Percentiles rank a stretch among this genome's conserved stretches.
These are phyloP conservation scores for Acmispon strigosus DNA, from an alignment of 306 rosid genomes.

Conservation along the genomic window DNA sequence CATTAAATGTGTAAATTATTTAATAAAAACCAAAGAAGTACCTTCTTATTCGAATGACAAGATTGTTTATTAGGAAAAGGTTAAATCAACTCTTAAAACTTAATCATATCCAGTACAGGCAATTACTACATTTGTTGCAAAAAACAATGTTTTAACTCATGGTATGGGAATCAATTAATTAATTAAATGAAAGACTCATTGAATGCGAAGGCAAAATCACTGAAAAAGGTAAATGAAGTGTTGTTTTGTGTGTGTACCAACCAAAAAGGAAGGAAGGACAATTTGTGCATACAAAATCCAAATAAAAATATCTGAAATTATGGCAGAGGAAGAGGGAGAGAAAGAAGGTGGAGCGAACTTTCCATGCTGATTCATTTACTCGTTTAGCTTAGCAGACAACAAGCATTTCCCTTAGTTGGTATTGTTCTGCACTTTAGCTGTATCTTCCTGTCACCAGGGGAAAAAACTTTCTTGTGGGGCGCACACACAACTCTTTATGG, in stretches of 20 bases:
- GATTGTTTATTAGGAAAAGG: too few species aligned
- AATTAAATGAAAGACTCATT: not conserved
- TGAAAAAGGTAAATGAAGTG: not conserved
- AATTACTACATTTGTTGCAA: not conserved
- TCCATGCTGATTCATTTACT: slow-evolving; percentile 17
- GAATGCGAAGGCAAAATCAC: not conserved
- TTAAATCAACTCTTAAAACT: too few species aligned
- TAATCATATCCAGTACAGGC: not conserved
- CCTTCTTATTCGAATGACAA: too few species aligned
- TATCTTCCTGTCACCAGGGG: slow-evolving; percentile 36
- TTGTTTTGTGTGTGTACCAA: not conserved
- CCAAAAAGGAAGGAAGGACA: not conserved
- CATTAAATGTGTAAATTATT: too few species aligned
- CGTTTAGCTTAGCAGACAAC: slow-evolving; percentile 22
- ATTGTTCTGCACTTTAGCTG: slow-evolving; percentile 46
- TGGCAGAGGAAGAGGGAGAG: not conserved
- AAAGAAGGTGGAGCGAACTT: slow-evolving; percentile 16
- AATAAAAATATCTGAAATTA: not conserved
- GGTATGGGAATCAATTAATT: not conserved
- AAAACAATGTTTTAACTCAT: not conserved
- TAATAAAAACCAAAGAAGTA: too few species aligned
- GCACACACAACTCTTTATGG: not conserved
- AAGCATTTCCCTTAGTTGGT: slow-evolving; percentile 27
- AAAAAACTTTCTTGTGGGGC: not conserved
- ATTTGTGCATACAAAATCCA: not conserved